Base-by-base conservation (phyloP, 495 filamentous ascomycete species). In the Aspergillus egyptiacus region DNA sequence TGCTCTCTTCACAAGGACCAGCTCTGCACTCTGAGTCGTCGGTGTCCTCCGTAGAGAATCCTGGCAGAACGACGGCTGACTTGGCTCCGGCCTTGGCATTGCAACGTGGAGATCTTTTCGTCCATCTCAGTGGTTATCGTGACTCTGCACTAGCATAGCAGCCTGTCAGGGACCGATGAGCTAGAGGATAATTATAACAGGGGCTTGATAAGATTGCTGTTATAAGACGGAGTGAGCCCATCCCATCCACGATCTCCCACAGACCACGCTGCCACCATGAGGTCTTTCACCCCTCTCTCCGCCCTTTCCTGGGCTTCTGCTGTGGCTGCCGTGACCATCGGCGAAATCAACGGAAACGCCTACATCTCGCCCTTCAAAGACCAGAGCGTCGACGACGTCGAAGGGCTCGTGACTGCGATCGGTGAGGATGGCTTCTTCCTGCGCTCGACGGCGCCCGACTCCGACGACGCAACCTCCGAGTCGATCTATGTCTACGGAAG, bases 371-470 rank as follows among this genome's bases (percentile, higher is more conserved):
- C 79, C 0, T 73, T 72, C 57, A 67, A 65, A 4, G 73, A 72
- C 8, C 46, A 77, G 52, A 61, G 51, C 0, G 74, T 84, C 32
- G 72, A 68, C 8, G 66, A 73, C 31, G 68, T 85, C 30, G 71
- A 72, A 6, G 81, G 81, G 5, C 58, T 83, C 19, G 69, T 83
- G n/a, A 77, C 76, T 10, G 81, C 78, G 23, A 79, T 78, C 60
- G 74, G 73, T 0, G 70, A 74, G 9, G 67, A 65, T 37, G 81
- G 81, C 1, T 69, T 84, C 59, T 84, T 69, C 64, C 66, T 84
- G 7, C 74, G 77, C 8, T 78, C 78, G 18, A 68, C 74, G 1
- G 68, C 60, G 6, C 67, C 75, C 0, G 73, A 76, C 52, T 59
- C 69, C 37, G 62, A 73, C 56, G 58, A 54, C 24, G 55, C 60